Base-by-base conservation (phyloP, 176 grass and related monocot species). In the Panicum miliaceum region DNA sequence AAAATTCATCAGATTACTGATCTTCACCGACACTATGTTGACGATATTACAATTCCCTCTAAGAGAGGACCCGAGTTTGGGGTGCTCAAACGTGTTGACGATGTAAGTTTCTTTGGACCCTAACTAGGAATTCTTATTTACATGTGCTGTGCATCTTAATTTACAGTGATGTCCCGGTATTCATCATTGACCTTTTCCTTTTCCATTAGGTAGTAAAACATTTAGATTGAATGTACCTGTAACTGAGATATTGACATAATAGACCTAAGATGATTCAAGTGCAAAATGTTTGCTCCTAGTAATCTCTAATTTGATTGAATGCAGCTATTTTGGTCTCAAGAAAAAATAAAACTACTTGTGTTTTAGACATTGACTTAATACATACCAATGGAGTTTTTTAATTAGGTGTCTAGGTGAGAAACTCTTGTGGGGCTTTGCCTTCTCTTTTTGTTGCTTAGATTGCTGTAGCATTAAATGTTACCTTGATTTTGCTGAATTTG, bases 1-100 rank as follows among this genome's bases (percentile, higher is more conserved):
- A 35, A 50, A 77, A 57, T 86, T 37, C 72, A 48, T 77, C 84
- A 99, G 96, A 84, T 99, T 46, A 96, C 86, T 23, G 96, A 99
- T 96, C 85, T 96, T 85, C 96, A 99, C 86, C 91, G 96, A 36
- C 96, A 99, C 71, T 79, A 90, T 87, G 94, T 99, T 89, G 96
- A 99, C 85, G 88, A 94, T 90, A 99, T 99, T 83, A 99, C 88
- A 8, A 96, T 99, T 93, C 96, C 96, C 40, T 95, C 93, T 82
- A 85, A 77, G 61, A 92, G 93, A 87, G 96, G 93, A 36, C 48
- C 85, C 0, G 78, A 94, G 59, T 92, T 83, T 64, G 96, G 96
- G 27, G 85, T 96, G 77, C 96, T 99, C 77, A 90, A 78, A 47
- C 96, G 96, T 83, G 91, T 99, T 85, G 96, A 99, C 38, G 96